Evolutionary conservation across 1,284 basidiomycete species (phyloP).

Genomic region (Ceratobasidium sp.): DNA sequence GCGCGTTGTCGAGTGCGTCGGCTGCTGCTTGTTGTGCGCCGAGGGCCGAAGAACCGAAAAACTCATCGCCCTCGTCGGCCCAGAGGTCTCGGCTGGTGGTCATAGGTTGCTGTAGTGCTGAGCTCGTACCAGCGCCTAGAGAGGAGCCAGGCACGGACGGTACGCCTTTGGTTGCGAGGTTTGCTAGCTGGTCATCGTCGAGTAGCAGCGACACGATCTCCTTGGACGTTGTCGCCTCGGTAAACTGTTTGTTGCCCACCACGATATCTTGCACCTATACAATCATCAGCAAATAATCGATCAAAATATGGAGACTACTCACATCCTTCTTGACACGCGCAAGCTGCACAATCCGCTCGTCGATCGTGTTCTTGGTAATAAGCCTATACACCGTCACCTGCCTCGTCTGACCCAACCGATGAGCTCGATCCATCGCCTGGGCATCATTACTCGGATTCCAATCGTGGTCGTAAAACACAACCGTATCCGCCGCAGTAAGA

Average conservation of each 20-base stretch:
- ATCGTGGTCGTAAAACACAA: constrained; percentile 98
- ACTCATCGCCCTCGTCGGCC: constrained; percentile 86
- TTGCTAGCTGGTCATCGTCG: constrained; percentile 88
- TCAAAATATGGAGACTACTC: constrained; percentile 55
- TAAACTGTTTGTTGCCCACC: constrained; percentile 95
- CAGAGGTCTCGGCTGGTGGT: constrained; percentile 71
- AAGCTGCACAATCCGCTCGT: constrained; percentile 97
- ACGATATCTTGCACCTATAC: constrained; percentile 97
- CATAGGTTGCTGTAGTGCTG: constrained; percentile 58
- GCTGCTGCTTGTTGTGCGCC: constrained; percentile 40
- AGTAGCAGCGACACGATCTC: constrained; percentile 97
- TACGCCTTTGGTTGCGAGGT: constrained; percentile 57
- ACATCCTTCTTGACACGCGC: constrained; percentile 97
- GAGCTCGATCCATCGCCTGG: constrained; percentile 98
- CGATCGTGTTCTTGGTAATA: constrained; percentile 99
- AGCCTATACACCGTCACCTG: constrained; percentile 99
- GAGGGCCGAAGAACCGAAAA: constrained; percentile 68
- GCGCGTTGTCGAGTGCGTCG: constrained; percentile 29
- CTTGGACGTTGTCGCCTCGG: constrained; percentile 92
- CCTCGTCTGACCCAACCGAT: constrained; percentile 96
- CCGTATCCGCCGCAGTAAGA: constrained; percentile 96
- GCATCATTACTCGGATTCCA: constrained; percentile 99
- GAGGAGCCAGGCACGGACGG: constrained; percentile 61
- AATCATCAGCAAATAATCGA: constrained; percentile 28
- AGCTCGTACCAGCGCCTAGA: constrained; percentile 54